These are phyloP conservation scores for Takashimella tepidaria DNA, from an alignment of 1,284 basidiomycete species.

Conservation along the genomic window DNA sequence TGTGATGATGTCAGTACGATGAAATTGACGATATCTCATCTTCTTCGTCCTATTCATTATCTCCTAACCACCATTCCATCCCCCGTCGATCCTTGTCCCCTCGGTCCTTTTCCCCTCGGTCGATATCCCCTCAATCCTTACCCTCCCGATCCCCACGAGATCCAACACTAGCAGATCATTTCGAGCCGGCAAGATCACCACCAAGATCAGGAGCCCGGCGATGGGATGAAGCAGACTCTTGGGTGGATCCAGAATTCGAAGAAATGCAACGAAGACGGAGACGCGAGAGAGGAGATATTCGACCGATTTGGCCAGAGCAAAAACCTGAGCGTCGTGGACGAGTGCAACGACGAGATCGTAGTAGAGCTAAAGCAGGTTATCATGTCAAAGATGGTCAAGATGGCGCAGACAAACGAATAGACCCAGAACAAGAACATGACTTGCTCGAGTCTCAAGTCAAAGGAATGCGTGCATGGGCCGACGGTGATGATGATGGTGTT, in stretches of 20 bases:
- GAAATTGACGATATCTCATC: slow-evolving; percentile 3
- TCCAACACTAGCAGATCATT: slow-evolving; percentile 22
- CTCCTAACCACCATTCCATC: neutral
- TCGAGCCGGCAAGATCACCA: slow-evolving; percentile 21
- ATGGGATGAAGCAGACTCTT: slow-evolving; percentile 41
- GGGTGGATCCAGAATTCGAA: slow-evolving; percentile 38
- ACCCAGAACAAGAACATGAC: too few species aligned
- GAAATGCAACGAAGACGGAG: neutral
- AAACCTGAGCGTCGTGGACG: neutral
- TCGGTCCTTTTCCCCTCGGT: slow-evolving; percentile 13
- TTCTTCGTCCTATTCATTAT: slow-evolving; percentile 1
- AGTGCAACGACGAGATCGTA: too few species aligned
- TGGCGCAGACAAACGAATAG: too few species aligned
- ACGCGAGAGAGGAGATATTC: slow-evolving; percentile 11
- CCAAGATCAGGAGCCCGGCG: slow-evolving; percentile 18
- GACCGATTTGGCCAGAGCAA: slow-evolving; percentile 3
- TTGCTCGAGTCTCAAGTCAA: too few species aligned
- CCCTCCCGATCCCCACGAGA: slow-evolving; percentile 13
- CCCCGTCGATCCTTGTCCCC: slow-evolving; percentile 5
- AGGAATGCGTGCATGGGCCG: neutral
- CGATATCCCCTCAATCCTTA: too few species aligned
- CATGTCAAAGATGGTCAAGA: too few species aligned
- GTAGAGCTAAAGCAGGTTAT: too few species aligned
- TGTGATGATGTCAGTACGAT: neutral
- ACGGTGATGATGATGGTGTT: neutral